Conservation (phyloP, 345 rosid genomes). For the Acer saccharum region DNA sequence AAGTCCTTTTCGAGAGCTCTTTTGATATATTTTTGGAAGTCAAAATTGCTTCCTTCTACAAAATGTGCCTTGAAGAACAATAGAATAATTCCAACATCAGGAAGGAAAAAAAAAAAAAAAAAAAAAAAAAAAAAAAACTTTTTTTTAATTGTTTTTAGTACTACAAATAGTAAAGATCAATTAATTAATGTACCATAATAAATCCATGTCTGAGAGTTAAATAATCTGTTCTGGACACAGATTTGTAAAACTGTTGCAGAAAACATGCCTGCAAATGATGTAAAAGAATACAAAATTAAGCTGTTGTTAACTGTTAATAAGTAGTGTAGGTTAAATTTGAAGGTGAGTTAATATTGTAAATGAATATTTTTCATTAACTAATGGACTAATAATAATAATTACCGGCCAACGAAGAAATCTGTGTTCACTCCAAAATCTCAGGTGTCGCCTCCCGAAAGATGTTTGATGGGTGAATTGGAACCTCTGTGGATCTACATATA, state of each 20-base stretch:
- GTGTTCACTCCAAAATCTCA: conserved; percentile 53
- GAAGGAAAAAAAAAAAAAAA: no score
- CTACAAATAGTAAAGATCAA: no score
- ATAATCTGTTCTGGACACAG: conserved; percentile 76
- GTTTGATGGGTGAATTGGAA: conserved; percentile 57
- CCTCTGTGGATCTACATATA: conserved; percentile 50
- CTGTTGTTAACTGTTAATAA: background rate
- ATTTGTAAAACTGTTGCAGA: conserved; percentile 65
- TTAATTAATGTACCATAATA: conserved; percentile 44
- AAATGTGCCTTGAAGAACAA: conserved; percentile 64
- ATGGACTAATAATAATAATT: conserved; percentile 11
- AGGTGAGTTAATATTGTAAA: no score
- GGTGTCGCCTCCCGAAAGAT: conserved; percentile 58
- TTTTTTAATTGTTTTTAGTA: background rate
- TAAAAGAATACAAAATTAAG: background rate
- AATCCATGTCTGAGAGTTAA: conserved; percentile 82
- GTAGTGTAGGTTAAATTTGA: background rate
- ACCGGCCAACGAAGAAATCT: conserved; percentile 56
- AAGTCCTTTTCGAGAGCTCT: conserved; percentile 78
- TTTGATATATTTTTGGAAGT: conserved; percentile 78
- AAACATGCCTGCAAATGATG: conserved; percentile 48
- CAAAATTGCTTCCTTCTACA: conserved; percentile 50
- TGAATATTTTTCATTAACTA: background rate
- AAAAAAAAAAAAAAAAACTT: background rate
- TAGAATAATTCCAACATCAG: background rate